phyloP scores from a whole-genome alignment of 1,284 basidiomycete species.

The Cutaneotrichosporon daszewskae region DNA sequence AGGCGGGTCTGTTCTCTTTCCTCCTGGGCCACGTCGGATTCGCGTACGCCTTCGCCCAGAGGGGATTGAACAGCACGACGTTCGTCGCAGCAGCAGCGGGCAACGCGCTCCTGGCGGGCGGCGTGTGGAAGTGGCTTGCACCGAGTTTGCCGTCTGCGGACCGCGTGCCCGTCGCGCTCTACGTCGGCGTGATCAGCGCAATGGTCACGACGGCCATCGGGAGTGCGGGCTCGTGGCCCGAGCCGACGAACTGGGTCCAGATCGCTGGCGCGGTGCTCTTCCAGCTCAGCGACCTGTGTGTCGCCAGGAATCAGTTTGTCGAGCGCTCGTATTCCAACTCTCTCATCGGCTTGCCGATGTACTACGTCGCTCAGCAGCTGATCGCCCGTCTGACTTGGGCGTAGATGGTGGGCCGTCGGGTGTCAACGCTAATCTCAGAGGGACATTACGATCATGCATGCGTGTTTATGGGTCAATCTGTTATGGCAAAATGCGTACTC shows the following conservation, averaged over 20 bases:
- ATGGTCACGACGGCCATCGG: slow-evolving; percentile 11
- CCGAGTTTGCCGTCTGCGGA: slow-evolving; percentile 7
- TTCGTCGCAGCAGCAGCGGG: background rate
- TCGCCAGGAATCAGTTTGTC: slow-evolving; percentile 18
- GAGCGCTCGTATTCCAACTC: slow-evolving; percentile 1
- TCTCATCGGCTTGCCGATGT: slow-evolving; percentile 14
- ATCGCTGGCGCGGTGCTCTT: slow-evolving; percentile 14
- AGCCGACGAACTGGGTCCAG: slow-evolving; percentile 5
- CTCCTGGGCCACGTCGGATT: slow-evolving; percentile 17
- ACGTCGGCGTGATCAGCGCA: slow-evolving; percentile 7
- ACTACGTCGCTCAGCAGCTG: slow-evolving; percentile 11
- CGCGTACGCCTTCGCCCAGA: slow-evolving; percentile 6
- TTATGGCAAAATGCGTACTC: background rate
- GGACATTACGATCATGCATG: background rate
- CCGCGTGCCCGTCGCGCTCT: slow-evolving; percentile 9
- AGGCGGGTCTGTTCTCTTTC: slow-evolving; percentile 15
- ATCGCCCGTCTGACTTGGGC: slow-evolving; percentile 14
- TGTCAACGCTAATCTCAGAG: background rate
- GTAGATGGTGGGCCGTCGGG: background rate
- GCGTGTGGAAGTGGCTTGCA: slow-evolving; percentile 12
- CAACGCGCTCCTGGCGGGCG: background rate
- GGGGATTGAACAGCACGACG: background rate
- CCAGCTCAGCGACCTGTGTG: slow-evolving; percentile 14
- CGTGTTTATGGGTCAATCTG: background rate
- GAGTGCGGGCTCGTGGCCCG: background rate